Conservation (phyloP, 2,329 filamentous ascomycete genomes). For the Sarocladiaceae sp. region DNA sequence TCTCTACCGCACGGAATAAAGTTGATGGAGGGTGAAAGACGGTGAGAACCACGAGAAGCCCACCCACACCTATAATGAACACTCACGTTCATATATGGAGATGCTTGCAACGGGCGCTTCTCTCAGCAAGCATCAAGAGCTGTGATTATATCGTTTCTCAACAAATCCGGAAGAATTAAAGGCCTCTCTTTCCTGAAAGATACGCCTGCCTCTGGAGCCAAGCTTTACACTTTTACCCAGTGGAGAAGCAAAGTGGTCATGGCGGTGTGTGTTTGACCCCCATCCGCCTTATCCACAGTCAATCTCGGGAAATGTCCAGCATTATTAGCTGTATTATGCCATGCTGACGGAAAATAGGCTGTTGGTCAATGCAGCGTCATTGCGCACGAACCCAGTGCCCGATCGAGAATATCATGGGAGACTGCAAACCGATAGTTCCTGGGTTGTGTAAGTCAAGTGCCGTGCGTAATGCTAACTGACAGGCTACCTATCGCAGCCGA, state of each 20-base stretch:
- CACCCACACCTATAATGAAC: background rate
- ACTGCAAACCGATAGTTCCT: background rate
- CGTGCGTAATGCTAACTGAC: background rate
- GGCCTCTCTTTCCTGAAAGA: background rate
- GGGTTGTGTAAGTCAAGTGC: background rate
- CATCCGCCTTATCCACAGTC: background rate
- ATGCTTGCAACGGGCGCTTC: no score
- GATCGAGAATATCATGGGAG: background rate
- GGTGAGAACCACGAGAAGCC: background rate
- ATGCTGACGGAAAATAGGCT: background rate
- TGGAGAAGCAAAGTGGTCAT: background rate
- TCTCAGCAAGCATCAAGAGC: no score
- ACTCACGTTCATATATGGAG: background rate
- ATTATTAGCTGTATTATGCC: slow-evolving; percentile 3
- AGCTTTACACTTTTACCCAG: background rate
- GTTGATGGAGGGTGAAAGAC: slow-evolving; percentile 2
- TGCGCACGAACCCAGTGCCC: background rate
- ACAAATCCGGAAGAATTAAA: background rate
- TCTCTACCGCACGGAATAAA: background rate
- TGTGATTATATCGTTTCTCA: no score
- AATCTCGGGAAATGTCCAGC: background rate
- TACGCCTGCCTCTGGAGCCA: background rate
- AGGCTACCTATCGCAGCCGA: no score
- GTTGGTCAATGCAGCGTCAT: background rate
- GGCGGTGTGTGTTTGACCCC: background rate